These are phyloP conservation scores for Monosporascus sp. DNA, from an alignment of 2,329 filamentous ascomycete genomes.

Conservation along the genomic window DNA sequence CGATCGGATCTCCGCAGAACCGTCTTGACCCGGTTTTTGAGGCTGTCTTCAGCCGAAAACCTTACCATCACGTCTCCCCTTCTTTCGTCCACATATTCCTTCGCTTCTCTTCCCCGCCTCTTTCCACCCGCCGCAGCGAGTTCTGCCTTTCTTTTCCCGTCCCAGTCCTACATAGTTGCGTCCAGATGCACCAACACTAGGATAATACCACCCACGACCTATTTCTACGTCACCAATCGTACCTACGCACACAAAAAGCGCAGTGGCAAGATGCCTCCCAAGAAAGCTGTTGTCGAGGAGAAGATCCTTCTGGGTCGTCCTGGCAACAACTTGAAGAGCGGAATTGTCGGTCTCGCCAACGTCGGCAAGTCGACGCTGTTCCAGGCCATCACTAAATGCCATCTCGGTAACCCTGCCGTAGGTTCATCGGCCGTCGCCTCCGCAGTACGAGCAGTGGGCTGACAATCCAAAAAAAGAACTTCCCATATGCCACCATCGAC, in stretches of 20 bases:
- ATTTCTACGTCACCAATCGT: slow-evolving; percentile 42
- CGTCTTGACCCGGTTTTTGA: slow-evolving; percentile 19
- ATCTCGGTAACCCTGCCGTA: slow-evolving; percentile 93
- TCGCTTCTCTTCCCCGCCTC: slow-evolving; percentile 48
- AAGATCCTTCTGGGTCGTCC: slow-evolving; percentile 94
- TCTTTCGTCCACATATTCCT: slow-evolving; percentile 32
- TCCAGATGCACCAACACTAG: slow-evolving; percentile 37
- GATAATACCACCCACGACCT: neutral
- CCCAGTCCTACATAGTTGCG: slow-evolving; percentile 43
- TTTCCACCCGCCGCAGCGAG: slow-evolving; percentile 58
- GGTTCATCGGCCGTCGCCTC: slow-evolving; percentile 34
- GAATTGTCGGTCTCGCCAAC: slow-evolving; percentile 98
- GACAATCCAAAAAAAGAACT: slow-evolving; percentile 60
- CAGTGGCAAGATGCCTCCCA: slow-evolving; percentile 82
- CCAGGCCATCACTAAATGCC: slow-evolving; percentile 98
- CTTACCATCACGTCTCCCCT: slow-evolving; percentile 39
- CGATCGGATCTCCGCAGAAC: neutral
- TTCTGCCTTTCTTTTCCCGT: slow-evolving; percentile 52
- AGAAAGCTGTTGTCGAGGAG: slow-evolving; percentile 87
- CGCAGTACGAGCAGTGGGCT: slow-evolving; percentile 21
- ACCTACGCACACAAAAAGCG: slow-evolving; percentile 55
- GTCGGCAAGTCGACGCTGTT: slow-evolving; percentile 99
- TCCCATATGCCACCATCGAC: slow-evolving; percentile 98
- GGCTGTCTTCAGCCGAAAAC: slow-evolving; percentile 36
- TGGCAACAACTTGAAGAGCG: slow-evolving; percentile 97